phyloP scores from a whole-genome alignment of 2,329 filamentous ascomycete genomes.

The Bipolaris gigantea region DNA sequence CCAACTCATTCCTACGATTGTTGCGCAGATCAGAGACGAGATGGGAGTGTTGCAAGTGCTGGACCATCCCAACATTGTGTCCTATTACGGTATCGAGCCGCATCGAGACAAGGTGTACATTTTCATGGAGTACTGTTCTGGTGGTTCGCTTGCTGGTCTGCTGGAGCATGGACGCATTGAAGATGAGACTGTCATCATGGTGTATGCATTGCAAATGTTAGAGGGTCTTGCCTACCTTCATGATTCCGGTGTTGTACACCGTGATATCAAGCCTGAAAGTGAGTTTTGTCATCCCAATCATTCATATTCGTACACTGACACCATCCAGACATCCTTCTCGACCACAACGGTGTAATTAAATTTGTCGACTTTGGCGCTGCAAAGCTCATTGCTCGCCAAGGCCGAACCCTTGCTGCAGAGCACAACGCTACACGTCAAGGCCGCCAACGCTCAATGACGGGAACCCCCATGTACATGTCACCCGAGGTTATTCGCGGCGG shows the following conservation, averaged over 20 bases:
- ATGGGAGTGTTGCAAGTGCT: slow-evolving; percentile 95
- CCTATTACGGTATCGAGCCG: slow-evolving; percentile 96
- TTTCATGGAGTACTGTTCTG: slow-evolving; percentile 99
- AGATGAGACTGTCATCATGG: slow-evolving; percentile 96
- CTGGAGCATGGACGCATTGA: slow-evolving; percentile 96
- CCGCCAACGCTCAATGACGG: slow-evolving; percentile 86
- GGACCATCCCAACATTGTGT: slow-evolving; percentile 96
- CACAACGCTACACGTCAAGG: slow-evolving; percentile 54
- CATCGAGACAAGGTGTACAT: slow-evolving; percentile 99
- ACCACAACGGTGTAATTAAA: slow-evolving; percentile 98
- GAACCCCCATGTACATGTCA: slow-evolving; percentile 99
- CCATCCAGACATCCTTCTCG: slow-evolving; percentile 76
- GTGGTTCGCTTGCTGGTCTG: slow-evolving; percentile 84
- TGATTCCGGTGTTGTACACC: slow-evolving; percentile 87
- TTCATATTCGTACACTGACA: neutral
- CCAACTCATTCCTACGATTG: slow-evolving; percentile 91
- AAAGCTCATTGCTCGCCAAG: slow-evolving; percentile 93
- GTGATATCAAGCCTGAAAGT: slow-evolving; percentile 98
- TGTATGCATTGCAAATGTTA: slow-evolving; percentile 90
- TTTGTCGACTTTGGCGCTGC: slow-evolving; percentile 98
- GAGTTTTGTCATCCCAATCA: slow-evolving; percentile 47
- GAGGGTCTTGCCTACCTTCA: slow-evolving; percentile 94
- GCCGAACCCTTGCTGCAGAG: slow-evolving; percentile 76
- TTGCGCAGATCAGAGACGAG: slow-evolving; percentile 91
- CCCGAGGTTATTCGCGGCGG: slow-evolving; percentile 94